Base-by-base conservation (phyloP, 2,329 filamentous ascomycete genomes). In the Talaromyces rugulosus region DNA sequence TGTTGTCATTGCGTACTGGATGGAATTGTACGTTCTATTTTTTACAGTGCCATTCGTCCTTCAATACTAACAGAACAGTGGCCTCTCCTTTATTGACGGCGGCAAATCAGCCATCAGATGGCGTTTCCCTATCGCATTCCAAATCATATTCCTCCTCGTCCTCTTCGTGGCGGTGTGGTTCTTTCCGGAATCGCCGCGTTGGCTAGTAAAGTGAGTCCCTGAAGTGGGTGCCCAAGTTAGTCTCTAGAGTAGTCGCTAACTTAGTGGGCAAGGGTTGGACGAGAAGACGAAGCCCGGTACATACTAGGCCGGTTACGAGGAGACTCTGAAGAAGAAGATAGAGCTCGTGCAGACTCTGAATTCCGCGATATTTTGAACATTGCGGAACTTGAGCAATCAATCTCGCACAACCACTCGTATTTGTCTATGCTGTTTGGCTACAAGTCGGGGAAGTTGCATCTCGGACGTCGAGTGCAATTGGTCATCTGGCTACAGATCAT, bases 401-500 rank as follows among this genome's bases (percentile, higher is more conserved):
- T 79, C 12, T 78, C 82, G 28, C 74, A 80, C 30, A 72, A 72
- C 36, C 84, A 84, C 55, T 85, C 82, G 0, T 90, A 90, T 66
- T 68, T 83, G 3, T 78, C 84, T 55, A 90, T 91, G 88, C 74
- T 91, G 1, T 86, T 89, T 58, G 87, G 87, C 2, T 82, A 85
- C 60, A 86, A 85, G 2, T 87, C 86, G 0, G 88, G 81, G 1
- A 85, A 88, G 58, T 73, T 90, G 8, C 87, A 90, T 65, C 87
- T 85, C 0, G 88, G 83, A 0, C 81, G 88, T 1, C 84, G 89
- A 5, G 87, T 90, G 0, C 87, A 90, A 67, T 80, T 91, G 1
- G 87, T 88, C 3, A 81, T 91, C 40, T 90, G 87, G 87, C 78
- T 90, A 8, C 87, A 90, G 74, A 87, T 90, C 52, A 83, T 90